A percentile compares a stretch with the other conserved stretches of the same genome.
phyloP scores from a whole-genome alignment of 352 stramenopile species.

The Pythium brachiatum region DNA sequence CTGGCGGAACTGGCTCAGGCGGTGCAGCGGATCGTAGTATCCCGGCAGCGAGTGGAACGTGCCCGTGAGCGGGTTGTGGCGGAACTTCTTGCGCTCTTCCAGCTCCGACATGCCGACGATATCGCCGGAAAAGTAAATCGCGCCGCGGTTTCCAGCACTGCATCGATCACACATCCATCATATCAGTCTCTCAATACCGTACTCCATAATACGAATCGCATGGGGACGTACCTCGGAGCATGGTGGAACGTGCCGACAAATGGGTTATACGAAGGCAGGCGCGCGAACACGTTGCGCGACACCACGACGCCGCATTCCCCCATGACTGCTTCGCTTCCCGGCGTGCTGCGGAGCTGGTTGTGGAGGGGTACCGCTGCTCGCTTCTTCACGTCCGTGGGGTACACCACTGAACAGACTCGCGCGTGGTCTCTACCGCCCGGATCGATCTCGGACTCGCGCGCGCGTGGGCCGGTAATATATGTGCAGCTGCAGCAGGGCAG shows the following conservation, averaged over 20 bases:
- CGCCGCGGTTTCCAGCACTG: constrained; percentile 80
- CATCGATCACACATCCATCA: neutral
- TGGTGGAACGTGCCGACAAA: constrained; percentile 90
- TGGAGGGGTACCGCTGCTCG: neutral
- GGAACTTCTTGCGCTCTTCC: constrained; percentile 88
- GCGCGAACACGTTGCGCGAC: constrained; percentile 74
- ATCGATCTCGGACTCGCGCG: neutral
- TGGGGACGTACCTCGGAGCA: constrained; percentile 61
- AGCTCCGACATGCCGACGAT: constrained; percentile 88
- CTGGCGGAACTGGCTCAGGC: constrained; percentile 64
- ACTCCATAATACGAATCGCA: no score
- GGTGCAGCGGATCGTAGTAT: constrained; percentile 86
- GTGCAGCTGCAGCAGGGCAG: neutral
- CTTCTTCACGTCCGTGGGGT: neutral
- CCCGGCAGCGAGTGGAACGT: constrained; percentile 85
- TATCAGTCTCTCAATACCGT: no score
- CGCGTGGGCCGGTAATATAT: no score
- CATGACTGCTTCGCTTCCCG: no score
- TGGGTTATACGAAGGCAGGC: constrained; percentile 84
- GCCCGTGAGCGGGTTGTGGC: constrained; percentile 82
- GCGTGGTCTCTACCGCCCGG: neutral
- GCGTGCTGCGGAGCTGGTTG: neutral
- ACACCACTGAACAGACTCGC: no score
- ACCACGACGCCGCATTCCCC: constrained; percentile 40
- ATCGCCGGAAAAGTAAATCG: constrained; percentile 85